Percentiles rank a stretch among this genome's conserved stretches.
Evolutionary conservation across 371 early-diverging fungal genomes (phyloP).

Genomic region (Mucor indicus): DNA sequence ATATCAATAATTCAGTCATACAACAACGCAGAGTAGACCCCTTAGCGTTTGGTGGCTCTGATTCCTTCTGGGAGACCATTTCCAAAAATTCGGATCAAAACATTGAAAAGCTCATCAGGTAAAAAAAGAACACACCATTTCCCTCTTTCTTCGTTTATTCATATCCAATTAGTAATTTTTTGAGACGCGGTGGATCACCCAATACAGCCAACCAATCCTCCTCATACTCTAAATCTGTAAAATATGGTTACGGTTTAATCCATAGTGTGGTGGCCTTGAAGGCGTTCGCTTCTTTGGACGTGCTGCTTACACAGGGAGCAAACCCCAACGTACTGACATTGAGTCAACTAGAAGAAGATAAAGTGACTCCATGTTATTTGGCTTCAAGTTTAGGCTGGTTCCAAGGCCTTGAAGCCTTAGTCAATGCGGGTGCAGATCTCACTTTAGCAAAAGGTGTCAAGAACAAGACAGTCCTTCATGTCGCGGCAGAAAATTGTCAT

Average conservation of each 20-base stretch:
- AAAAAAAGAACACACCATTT: no score
- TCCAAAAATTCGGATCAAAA: constrained; percentile 34
- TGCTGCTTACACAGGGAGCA: constrained; percentile 42
- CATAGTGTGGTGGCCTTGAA: constrained; percentile 38
- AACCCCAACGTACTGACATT: constrained; percentile 44
- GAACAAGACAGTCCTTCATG: constrained; percentile 38
- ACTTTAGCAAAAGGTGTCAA: constrained; percentile 24
- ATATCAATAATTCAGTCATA: constrained; percentile 18
- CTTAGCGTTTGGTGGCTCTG: constrained; percentile 42
- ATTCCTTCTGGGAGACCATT: constrained; percentile 47
- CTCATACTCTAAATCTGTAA: constrained; percentile 22
- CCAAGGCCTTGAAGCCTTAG: constrained; percentile 37
- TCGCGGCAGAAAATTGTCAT: constrained; percentile 44
- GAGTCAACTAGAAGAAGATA: constrained; percentile 36
- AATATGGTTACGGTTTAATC: constrained; percentile 46
- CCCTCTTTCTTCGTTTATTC: neutral
- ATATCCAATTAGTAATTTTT: constrained; percentile 36
- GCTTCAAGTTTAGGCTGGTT: constrained; percentile 47
- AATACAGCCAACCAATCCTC: constrained; percentile 51
- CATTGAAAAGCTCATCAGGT: constrained; percentile 45
- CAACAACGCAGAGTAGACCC: constrained; percentile 47
- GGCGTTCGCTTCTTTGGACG: constrained; percentile 24
- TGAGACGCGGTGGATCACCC: constrained; percentile 49
- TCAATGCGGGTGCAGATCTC: constrained; percentile 41
- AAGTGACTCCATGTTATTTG: constrained; percentile 42